Percentiles rank a stretch among this genome's conserved stretches.
These are phyloP conservation scores for Monilinia vaccinii-corymbosi DNA, from an alignment of 2,329 filamentous ascomycete genomes.

Conservation along the genomic window DNA sequence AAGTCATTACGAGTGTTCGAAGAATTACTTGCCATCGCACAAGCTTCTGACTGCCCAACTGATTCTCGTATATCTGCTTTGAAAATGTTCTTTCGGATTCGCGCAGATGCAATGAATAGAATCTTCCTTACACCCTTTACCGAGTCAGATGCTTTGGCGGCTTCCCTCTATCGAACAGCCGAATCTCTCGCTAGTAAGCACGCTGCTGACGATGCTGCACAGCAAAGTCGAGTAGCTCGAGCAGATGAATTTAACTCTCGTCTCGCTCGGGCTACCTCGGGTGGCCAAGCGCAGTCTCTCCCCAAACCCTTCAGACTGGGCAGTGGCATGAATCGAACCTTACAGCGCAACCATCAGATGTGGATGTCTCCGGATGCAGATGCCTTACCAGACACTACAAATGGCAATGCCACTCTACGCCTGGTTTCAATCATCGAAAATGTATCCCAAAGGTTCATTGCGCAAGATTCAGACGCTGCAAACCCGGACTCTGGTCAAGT, in stretches of 20 bases:
- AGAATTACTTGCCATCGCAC: slow-evolving; percentile 54
- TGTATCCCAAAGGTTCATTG: neutral
- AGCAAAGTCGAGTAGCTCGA: slow-evolving; percentile 30
- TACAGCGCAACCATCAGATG: slow-evolving; percentile 39
- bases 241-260: slow-evolving; percentile 30
- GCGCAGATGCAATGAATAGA: slow-evolving; percentile 71
- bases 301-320: slow-evolving; percentile 29
- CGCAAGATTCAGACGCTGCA: slow-evolving; percentile 1
- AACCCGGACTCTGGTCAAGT: neutral
- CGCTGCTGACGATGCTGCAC: slow-evolving; percentile 33
- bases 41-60: slow-evolving; percentile 48
- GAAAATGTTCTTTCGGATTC: slow-evolving; percentile 71
- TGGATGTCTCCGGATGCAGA: slow-evolving; percentile 51
- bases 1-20: slow-evolving; percentile 58
- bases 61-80: slow-evolving; percentile 66
- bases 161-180: slow-evolving; percentile 56
- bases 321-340: slow-evolving; percentile 23
- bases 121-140: slow-evolving; percentile 62
- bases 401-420: slow-evolving; percentile 28
- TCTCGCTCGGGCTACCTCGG: slow-evolving; percentile 27
- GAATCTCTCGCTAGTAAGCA: slow-evolving; percentile 40
- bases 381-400: slow-evolving; percentile 40
- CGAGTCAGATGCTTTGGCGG: slow-evolving; percentile 65
- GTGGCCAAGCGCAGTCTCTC: slow-evolving; percentile 22
- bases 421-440: slow-evolving; percentile 22